These are phyloP conservation scores for Heimioporus sp. DNA, from an alignment of 768 basidiomycete species.

Conservation along the genomic window DNA sequence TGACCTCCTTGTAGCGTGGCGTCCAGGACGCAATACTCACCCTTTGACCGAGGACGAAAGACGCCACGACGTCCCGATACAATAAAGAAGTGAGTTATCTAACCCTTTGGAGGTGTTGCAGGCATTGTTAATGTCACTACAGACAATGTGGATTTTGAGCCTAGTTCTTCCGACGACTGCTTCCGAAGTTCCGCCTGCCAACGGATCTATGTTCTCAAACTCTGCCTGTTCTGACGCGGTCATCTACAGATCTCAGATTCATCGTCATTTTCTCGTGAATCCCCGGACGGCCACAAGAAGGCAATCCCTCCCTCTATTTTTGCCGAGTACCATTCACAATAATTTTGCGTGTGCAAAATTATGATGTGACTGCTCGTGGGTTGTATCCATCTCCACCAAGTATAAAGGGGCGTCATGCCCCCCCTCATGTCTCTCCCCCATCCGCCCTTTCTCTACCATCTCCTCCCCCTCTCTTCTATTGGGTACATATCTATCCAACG, in stretches of 20 bases:
- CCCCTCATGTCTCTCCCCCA: constrained; percentile 9
- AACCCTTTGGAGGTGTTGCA: neutral
- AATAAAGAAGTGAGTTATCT: neutral
- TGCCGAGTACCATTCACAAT: constrained; percentile 25
- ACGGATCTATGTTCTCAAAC: constrained; percentile 33
- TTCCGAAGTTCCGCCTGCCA: constrained; percentile 16
- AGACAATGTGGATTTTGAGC: constrained; percentile 17
- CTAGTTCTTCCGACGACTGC: constrained; percentile 24
- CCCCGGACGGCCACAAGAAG: constrained; percentile 29
- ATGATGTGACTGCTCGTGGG: constrained; percentile 23
- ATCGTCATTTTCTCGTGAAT: constrained; percentile 33
- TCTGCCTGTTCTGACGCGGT: constrained; percentile 23
- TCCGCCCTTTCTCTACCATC: constrained; percentile 2
- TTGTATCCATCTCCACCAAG: constrained; percentile 15
- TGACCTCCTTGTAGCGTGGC: constrained; percentile 11
- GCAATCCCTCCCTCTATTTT: constrained; percentile 35
- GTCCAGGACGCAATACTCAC: neutral
- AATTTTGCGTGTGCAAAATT: constrained; percentile 22
- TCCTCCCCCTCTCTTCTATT: neutral
- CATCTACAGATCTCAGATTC: constrained; percentile 33
- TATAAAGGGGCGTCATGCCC: constrained; percentile 31
- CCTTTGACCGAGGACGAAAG: constrained; percentile 1
- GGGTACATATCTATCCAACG: neutral
- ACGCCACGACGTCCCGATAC: neutral
- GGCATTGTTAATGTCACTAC: neutral